These are phyloP conservation scores for Penicillium turbatum DNA, from an alignment of 495 filamentous ascomycete genomes.

Conservation along the genomic window DNA sequence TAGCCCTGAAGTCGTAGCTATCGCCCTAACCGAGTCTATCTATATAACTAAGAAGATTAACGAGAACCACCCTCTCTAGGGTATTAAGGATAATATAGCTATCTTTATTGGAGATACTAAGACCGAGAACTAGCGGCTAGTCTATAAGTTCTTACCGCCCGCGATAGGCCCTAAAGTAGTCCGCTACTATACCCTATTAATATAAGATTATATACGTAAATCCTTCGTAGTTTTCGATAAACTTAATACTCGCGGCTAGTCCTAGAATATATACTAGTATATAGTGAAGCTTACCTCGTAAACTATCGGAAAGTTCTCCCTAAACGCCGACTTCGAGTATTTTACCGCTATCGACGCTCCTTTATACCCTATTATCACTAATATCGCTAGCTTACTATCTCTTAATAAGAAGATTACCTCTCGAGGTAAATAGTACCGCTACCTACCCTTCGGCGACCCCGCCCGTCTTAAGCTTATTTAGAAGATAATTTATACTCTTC, in stretches of 20 bases:
- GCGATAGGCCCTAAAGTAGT: slow-evolving; percentile 51
- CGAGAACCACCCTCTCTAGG: slow-evolving; percentile 44
- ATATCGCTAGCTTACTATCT: slow-evolving; percentile 35
- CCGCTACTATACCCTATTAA: slow-evolving; percentile 47
- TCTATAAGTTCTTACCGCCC: slow-evolving; percentile 55
- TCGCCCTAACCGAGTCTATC: slow-evolving; percentile 40
- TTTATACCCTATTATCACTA: slow-evolving; percentile 33
- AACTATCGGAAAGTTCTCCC: slow-evolving; percentile 43
- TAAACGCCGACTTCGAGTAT: slow-evolving; percentile 50
- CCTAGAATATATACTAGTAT: slow-evolving; percentile 54
- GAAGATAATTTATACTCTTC: slow-evolving; percentile 20
- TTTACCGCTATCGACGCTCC: slow-evolving; percentile 41
- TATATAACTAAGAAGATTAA: slow-evolving; percentile 53
- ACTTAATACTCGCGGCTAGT: slow-evolving; percentile 39
- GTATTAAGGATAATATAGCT: slow-evolving; percentile 44
- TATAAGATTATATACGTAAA: slow-evolving; percentile 42
- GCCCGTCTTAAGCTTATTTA: slow-evolving; percentile 29
- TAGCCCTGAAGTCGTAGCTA: slow-evolving; percentile 36
- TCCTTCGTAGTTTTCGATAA: slow-evolving; percentile 49
- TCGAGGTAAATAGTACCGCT: slow-evolving; percentile 45
- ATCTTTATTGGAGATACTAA: slow-evolving; percentile 53
- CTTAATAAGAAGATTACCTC: slow-evolving; percentile 50
- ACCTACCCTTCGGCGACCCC: slow-evolving; percentile 50
- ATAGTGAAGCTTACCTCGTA: slow-evolving; percentile 54
- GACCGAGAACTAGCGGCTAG: slow-evolving; percentile 38